These are phyloP conservation scores for Psidium guajava DNA, from an alignment of 345 rosid genomes.

Conservation along the genomic window DNA sequence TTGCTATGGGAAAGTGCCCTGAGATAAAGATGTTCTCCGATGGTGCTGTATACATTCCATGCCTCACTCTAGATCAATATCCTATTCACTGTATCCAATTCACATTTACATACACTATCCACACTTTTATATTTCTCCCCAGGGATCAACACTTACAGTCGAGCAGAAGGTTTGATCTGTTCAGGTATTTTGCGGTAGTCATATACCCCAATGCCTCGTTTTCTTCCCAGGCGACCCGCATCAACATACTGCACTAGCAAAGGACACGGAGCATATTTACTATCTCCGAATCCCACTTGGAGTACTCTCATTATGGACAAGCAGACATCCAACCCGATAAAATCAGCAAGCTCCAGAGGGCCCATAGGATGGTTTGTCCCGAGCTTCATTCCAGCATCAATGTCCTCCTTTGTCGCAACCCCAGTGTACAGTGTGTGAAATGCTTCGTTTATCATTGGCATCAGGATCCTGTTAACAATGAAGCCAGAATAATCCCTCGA, in stretches of 20 bases:
- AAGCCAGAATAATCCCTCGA: constrained; percentile 78
- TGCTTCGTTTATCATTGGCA: constrained; percentile 98
- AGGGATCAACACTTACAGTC: constrained; percentile 24
- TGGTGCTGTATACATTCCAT: neutral
- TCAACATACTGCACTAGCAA: constrained; percentile 82
- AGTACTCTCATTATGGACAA: constrained; percentile 75
- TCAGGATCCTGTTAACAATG: constrained; percentile 76
- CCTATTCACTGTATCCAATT: neutral
- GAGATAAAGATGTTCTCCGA: neutral
- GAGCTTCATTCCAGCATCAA: constrained; percentile 79
- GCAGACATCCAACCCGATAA: constrained; percentile 75
- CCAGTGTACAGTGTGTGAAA: constrained; percentile 75
- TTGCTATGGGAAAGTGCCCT: neutral
- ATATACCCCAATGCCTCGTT: constrained; percentile 67
- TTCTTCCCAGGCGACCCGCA: constrained; percentile 76
- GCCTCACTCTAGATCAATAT: neutral
- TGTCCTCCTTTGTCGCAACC: constrained; percentile 88
- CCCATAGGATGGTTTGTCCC: constrained; percentile 95
- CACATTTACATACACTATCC: neutral
- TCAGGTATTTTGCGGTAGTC: constrained; percentile 30
- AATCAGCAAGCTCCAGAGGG: constrained; percentile 75
- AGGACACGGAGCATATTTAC: constrained; percentile 68
- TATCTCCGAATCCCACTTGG: constrained; percentile 56
- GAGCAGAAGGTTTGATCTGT: constrained; percentile 18
- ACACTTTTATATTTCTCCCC: neutral